A percentile compares a stretch with the other conserved stretches of the same genome.
Evolutionary conservation across 1,284 basidiomycete genomes (phyloP).

Genomic region (Pseudozyma tsukubaensis): DNA sequence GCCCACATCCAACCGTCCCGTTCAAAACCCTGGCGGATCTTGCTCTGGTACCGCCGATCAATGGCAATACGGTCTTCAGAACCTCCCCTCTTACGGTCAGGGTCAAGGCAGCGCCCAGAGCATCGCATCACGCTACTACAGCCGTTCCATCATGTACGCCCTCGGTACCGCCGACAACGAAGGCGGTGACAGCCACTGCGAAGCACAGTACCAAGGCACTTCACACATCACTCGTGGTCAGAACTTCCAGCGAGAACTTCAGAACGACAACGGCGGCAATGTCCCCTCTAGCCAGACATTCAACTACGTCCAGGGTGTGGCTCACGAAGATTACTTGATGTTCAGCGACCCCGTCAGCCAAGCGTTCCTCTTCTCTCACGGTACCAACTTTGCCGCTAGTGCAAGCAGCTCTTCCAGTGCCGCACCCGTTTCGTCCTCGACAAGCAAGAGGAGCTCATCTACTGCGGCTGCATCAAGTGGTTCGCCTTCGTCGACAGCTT

Average conservation of each 20-base stretch:
- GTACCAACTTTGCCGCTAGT: conserved; percentile 17
- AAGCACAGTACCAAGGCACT: conserved; percentile 57
- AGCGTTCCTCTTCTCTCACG: conserved; percentile 44
- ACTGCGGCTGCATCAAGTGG: conserved; percentile 8
- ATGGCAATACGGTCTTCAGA: conserved; percentile 44
- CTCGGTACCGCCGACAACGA: conserved; percentile 55
- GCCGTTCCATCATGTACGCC: conserved; percentile 51
- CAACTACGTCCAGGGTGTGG: conserved; percentile 50
- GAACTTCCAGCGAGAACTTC: conserved; percentile 46
- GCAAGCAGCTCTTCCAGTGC: conserved; percentile 10
- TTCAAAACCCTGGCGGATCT: conserved; percentile 30
- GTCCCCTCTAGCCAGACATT: conserved; percentile 47
- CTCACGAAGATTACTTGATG: conserved; percentile 59
- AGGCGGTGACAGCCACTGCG: conserved; percentile 58
- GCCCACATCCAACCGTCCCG: conserved; percentile 46
- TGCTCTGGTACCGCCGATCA: conserved; percentile 36
- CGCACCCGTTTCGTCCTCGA: conserved; percentile 5
- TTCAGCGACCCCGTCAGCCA: conserved; percentile 50
- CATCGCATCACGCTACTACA: conserved; percentile 50
- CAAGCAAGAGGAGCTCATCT: conserved; percentile 3
- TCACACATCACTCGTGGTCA: conserved; percentile 57
- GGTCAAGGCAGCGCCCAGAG: conserved; percentile 23
- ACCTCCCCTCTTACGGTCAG: conserved; percentile 33
- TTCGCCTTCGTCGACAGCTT: not conserved
- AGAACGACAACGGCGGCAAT: conserved; percentile 44